phyloP scores from a whole-genome alignment of 2,329 filamentous ascomycete genomes.

The Talaromyces sp. region DNA sequence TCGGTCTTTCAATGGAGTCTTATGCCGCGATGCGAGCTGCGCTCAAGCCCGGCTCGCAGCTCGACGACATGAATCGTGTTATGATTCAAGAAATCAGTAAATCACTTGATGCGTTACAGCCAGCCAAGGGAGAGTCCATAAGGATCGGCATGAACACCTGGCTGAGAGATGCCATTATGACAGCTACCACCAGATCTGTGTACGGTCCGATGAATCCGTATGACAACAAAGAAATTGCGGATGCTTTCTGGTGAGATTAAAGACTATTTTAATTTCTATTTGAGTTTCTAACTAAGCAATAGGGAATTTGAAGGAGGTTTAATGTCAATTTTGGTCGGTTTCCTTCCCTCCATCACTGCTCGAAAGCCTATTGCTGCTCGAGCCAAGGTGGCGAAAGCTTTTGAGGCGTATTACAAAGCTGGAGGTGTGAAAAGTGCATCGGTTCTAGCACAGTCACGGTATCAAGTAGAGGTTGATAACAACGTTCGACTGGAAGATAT shows the following conservation, averaged over 20 bases:
- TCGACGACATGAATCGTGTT: not conserved
- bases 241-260: slow-evolving; percentile 2
- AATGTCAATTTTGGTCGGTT: not conserved
- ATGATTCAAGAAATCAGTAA: not conserved
- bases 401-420: slow-evolving; percentile 1
- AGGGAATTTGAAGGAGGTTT: slow-evolving; percentile 1
- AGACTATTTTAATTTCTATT: not conserved
- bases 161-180: slow-evolving; percentile 1
- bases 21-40: not conserved
- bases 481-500: slow-evolving; percentile 3
- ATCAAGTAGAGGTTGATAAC: not conserved
- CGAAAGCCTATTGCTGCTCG: slow-evolving; percentile 1
- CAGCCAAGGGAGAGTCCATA: not conserved
- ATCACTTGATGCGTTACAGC: slow-evolving; percentile 1
- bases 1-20: slow-evolving; percentile 4
- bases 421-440: not conserved
- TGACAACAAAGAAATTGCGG: not conserved
- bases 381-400: not conserved
- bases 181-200: slow-evolving; percentile 1
- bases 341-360: not conserved
- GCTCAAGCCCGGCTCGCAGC: not conserved
- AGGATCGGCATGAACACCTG: not conserved
- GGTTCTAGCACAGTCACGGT: not conserved
- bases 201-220: slow-evolving; percentile 4
- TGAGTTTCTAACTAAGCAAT: not conserved